Base-by-base conservation (phyloP, 495 filamentous ascomycete species). In the Umbilicaria muhlenbergii region DNA sequence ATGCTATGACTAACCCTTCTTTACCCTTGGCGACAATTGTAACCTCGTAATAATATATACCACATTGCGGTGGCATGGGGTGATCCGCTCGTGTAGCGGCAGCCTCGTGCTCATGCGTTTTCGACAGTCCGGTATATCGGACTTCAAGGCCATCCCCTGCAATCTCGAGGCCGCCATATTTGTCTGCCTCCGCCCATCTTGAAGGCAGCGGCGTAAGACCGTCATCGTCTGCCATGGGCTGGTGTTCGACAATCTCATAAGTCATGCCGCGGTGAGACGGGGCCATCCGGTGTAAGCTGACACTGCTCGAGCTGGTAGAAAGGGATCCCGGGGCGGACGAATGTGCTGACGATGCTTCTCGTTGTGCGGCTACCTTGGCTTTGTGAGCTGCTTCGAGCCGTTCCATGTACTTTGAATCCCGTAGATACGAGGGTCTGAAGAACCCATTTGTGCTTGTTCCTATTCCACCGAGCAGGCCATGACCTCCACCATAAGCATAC, bases 41-140 rank as follows among this genome's bases (percentile, higher is more conserved):
- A 11, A 94, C 76, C 66, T 99, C 91, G 60, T 82, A 99, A 58
- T 99, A 99, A 61, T 94, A 96, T 43, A 98, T 80, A 0, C 91
- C 91, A 51, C 82, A 87, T 58, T 92, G 78, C 38, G 78, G 70
- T n/a, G 91, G 83, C 80, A 98, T 95, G 19, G 78, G 76, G 59
- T 88, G 70, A 53, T 99, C 84, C 32, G 92, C 76, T 32, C 91
- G 79, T 47, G 94, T 73, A 13, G 86, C 74, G 32, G 77, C 86
- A 40, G 86, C 85, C 54, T 95, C 91, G 56, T 86, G 81, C 32
- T 94, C 83, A 49, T 69, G 64, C 28, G 69, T 68, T 57, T 80
- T 79, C 36, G 65, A 58, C 0, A 67, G 60, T 18, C 80, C 80
- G 19, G 60, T 63, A 54, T 85, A 92, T 47, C 81, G 78, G 17